Evolutionary conservation across 805 yeast species (phyloP), one percentile per base, ranked within the genome.

Genomic region (Maudiozyma turicensis): DNA sequence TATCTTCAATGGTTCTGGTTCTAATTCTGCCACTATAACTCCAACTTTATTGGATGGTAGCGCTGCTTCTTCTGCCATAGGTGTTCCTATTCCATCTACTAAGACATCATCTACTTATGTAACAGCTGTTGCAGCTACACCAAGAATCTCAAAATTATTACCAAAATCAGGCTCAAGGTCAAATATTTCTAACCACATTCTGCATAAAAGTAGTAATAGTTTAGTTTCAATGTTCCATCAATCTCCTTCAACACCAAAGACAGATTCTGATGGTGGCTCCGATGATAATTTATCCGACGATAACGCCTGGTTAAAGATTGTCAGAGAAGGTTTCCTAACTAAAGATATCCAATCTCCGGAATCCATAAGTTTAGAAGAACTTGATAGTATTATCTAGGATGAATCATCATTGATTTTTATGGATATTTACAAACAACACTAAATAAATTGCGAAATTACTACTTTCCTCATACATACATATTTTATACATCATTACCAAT

Each of bases 81-180:
- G 33, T 6, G 41, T 26, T 14, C 15, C 41, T 39, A 26, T n/a
- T 11, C 26, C 38, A 34, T 43, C 54, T 8, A 29, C 46, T 9
- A 38, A 14, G 10, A 39, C 13, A 15, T 33, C 20, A 10, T 28
- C 40, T 28, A 34, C 58, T 31, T 72, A 70, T 50, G 61, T 82
- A 43, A 84, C 91, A 11, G 87, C 87, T 15, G 91, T 91, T 26
- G 89, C 89, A 10, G 88, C 87, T 29, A 86, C 91, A 34, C 93
- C 93, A 50, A 72, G 91, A 58, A 77, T 84, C 9, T 82, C 88
- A n/a, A 77, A 79, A 54, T 71, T 77, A 34, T 75, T 56, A 13
- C 48, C 60, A 32, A 60, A 54, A 48, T 57, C 53, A 39, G 51
- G 50, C 14, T 51, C 56, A 10, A 42, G 35, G 28, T 13, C 20